Evolutionary conservation across 345 rosid species (phyloP).

Genomic region (Corchorus capsularis): DNA sequence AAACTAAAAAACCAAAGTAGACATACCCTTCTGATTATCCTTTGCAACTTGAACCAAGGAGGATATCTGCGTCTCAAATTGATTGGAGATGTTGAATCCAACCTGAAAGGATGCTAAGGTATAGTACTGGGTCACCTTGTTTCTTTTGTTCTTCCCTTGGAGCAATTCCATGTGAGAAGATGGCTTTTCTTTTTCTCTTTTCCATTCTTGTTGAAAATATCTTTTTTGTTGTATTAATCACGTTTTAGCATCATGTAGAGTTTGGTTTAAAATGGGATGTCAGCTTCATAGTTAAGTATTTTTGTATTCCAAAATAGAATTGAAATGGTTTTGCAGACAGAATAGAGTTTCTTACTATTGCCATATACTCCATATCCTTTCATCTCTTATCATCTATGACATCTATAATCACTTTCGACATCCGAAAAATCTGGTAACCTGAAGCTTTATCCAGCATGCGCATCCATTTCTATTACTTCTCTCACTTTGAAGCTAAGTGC

Average conservation of each 20-base stretch:
- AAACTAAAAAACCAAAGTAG: conserved; percentile 1
- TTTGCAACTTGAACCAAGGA: conserved; percentile 14
- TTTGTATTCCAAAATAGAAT: conserved; percentile 25
- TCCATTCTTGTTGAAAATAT: conserved; percentile 32
- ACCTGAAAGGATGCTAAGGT: conserved; percentile 22
- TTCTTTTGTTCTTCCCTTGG: conserved; percentile 21
- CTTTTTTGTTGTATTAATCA: conserved; percentile 24
- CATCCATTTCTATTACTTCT: not conserved
- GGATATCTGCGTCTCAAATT: conserved; percentile 19
- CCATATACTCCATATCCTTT: not conserved
- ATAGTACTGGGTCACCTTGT: conserved; percentile 19
- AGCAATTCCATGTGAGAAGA: conserved; percentile 24
- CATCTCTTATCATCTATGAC: not conserved
- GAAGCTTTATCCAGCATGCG: not conserved
- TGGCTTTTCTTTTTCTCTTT: conserved; percentile 25
- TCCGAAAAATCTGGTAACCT: not conserved
- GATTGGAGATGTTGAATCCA: conserved; percentile 19
- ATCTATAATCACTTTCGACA: not conserved
- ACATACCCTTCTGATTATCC: not conserved
- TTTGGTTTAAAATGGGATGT: conserved; percentile 29
- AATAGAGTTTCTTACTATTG: not conserved
- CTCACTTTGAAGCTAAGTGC: not conserved
- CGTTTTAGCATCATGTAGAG: conserved; percentile 34
- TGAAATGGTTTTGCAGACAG: conserved; percentile 4
- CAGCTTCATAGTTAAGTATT: conserved; percentile 23